Evolutionary conservation across 2,329 filamentous ascomycete species (phyloP), one percentile per base, ranked within the genome.

Genomic region (Grosmannia penicillata): DNA sequence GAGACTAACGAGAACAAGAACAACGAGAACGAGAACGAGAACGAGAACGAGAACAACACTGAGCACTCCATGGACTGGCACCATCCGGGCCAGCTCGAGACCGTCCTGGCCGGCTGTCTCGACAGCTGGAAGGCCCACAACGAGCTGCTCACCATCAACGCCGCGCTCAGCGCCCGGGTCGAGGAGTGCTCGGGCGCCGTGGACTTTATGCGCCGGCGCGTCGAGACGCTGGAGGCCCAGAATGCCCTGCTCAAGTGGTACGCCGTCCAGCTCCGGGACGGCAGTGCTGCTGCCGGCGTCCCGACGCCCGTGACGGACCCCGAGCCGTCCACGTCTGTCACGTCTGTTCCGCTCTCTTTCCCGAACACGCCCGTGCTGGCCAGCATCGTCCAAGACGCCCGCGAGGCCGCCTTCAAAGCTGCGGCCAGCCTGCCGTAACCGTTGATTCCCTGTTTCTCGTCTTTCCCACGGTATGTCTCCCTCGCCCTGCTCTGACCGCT

Each of bases 181-280:
- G 10, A 24, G 18, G 10, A 31, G 17, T 11, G 22, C 1, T 14
- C 6, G 9, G 5, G 6, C 8, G 22, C 17, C 14, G 19, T 27
- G 11, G 22, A 22, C n/a, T n/a, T 8, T 6, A 23, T 46, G 38
- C 8, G 38, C 18, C 15, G 21, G 32, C 39, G 33, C 17, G 17
- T 36, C 11, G 13, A 18, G 15, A 14, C 19, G 10, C n/a, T 35
- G 10, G 37, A 44, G 36, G 36, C 30, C 33, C 19, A 38, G 24
- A 42, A 27, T 13, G 39, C 37, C 1, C 37, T 36, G 7, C 34
- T 45, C 13, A 11, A 15, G 7, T 40, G 37, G 41, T 40, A 42
- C 18, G 34, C 26, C 6, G 18, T 10, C 19, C 39, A 39, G 4
- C 33, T 36, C 15, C 27, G 39, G 21, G 19, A n/a, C 9, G 17